Conservation (phyloP, 2,329 filamentous ascomycete genomes). For the Colletotrichum aenigma region DNA sequence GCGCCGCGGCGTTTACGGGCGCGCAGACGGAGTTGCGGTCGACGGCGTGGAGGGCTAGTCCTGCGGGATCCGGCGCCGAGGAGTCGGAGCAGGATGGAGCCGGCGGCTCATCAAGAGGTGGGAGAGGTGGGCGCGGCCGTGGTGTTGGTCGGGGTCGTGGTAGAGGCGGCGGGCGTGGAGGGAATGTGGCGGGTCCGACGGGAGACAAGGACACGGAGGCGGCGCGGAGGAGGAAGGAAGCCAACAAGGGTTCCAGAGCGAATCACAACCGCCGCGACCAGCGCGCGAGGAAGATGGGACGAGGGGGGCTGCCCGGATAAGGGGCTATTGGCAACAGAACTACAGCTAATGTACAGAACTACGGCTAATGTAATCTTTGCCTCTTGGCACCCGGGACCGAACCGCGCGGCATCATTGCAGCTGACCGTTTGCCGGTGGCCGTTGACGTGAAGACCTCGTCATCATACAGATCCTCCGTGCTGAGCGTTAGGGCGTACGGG, state of each 20-base stretch:
- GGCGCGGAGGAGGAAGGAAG: slow-evolving; percentile 78
- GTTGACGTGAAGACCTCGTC: not conserved
- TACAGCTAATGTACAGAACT: slow-evolving; percentile 9
- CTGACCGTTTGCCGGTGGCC: not conserved
- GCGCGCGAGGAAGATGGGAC: slow-evolving; percentile 68
- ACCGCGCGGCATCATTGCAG: slow-evolving; percentile 18
- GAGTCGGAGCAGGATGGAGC: slow-evolving; percentile 55
- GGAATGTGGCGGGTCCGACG: slow-evolving; percentile 67
- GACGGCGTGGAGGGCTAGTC: slow-evolving; percentile 67
- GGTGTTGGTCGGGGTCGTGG: slow-evolving; percentile 48
- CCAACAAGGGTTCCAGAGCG: slow-evolving; percentile 78
- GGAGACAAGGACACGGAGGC: slow-evolving; percentile 74
- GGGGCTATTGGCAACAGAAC: not conserved
- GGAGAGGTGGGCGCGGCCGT: slow-evolving; percentile 51
- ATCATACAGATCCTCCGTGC: slow-evolving; percentile 38
- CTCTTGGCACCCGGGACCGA: slow-evolving; percentile 27
- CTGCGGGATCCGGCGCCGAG: slow-evolving; percentile 60
- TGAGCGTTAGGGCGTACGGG: slow-evolving; percentile 40
- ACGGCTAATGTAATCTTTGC: slow-evolving; percentile 24
- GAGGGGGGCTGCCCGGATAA: slow-evolving; percentile 44
- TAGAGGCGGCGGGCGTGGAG: slow-evolving; percentile 55
- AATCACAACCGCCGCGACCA: slow-evolving; percentile 86
- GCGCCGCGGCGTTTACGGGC: slow-evolving; percentile 58
- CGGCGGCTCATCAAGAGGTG: slow-evolving; percentile 39
- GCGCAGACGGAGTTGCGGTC: slow-evolving; percentile 67